A percentile compares a stretch with the other conserved stretches of the same genome.
Evolutionary conservation across 345 rosid genomes (phyloP).

Genomic region (Conringia planisiliqua): DNA sequence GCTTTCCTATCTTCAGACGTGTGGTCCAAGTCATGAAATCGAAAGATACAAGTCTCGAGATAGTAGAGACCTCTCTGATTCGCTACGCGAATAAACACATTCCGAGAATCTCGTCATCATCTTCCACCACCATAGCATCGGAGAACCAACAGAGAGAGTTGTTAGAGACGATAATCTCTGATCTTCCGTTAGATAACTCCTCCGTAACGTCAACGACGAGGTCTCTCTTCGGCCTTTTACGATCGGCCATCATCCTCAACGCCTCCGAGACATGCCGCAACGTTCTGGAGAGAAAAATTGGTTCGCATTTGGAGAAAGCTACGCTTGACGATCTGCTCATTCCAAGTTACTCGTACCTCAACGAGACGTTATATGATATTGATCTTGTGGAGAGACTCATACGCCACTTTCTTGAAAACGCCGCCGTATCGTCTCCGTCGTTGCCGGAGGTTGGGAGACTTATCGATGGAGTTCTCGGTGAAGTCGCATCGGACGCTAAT

Average conservation of each 20-base stretch:
- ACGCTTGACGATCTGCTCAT: constrained; percentile 78
- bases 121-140: constrained; percentile 42
- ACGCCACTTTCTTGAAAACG: constrained; percentile 45
- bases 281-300: constrained; percentile 64
- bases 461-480: constrained; percentile 76
- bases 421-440: constrained; percentile 36
- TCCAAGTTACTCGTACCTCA: constrained; percentile 88
- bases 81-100: constrained; percentile 62
- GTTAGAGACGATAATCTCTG: constrained; percentile 51
- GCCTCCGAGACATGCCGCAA: constrained; percentile 53
- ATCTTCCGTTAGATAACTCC: constrained; percentile 55
- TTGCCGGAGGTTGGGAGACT: constrained; percentile 71
- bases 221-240: constrained; percentile 57
- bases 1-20: constrained; percentile 46
- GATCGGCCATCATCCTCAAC: constrained; percentile 72
- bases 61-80: constrained; percentile 64
- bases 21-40: constrained; percentile 54
- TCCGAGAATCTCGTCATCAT: constrained; percentile 53
- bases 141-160: constrained; percentile 67
- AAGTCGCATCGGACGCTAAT: constrained; percentile 82
- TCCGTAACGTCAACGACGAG: constrained; percentile 36
- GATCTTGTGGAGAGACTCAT: constrained; percentile 78
- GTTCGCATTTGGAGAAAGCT: constrained; percentile 67
- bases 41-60: constrained; percentile 45
- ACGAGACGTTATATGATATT: constrained; percentile 82